phyloP scores from a whole-genome alignment of 352 stramenopile genomes.

The Albugo candida region DNA sequence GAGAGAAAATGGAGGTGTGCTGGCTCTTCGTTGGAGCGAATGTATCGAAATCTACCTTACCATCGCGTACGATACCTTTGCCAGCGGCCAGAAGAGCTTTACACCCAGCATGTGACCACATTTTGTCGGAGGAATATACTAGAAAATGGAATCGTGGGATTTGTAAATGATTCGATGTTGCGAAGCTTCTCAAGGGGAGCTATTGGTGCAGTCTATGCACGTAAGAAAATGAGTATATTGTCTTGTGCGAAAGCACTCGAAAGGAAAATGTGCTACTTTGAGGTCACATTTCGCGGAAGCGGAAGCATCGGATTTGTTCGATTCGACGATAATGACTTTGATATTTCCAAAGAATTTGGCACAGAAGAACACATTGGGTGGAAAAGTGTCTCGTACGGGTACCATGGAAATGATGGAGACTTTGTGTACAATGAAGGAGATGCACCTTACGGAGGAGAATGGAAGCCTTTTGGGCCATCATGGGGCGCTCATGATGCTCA shows the following conservation, averaged over 20 bases:
- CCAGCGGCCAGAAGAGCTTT: no score
- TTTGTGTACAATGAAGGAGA: slow-evolving; percentile 68
- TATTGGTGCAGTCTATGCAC: slow-evolving; percentile 51
- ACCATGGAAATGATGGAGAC: slow-evolving; percentile 72
- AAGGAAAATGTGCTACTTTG: slow-evolving; percentile 47
- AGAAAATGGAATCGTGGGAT: no score
- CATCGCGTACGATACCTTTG: no score
- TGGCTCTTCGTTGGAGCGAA: no score
- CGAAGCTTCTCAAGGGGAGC: slow-evolving; percentile 42
- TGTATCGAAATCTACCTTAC: no score
- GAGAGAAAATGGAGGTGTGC: no score
- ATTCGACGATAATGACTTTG: slow-evolving; percentile 27
- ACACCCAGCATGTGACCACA: no score
- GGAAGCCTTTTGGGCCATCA: slow-evolving; percentile 41
- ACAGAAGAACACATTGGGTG: slow-evolving; percentile 68
- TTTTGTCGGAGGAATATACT: no score
- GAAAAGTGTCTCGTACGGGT: slow-evolving; percentile 62
- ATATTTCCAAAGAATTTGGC: slow-evolving; percentile 55
- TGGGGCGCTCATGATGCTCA: slow-evolving; percentile 24
- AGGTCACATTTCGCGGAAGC: slow-evolving; percentile 48
- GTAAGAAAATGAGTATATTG: slow-evolving; percentile 23
- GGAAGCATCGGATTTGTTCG: slow-evolving; percentile 61
- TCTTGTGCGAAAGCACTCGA: slow-evolving; percentile 34
- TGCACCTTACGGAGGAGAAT: slow-evolving; percentile 44
- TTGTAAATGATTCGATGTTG: slow-evolving; percentile 74